A percentile compares a stretch with the other conserved stretches of the same genome.
These are phyloP conservation scores for Arctostaphylos glauca DNA, from an alignment of 148 eudicot genomes.

Conservation along the genomic window DNA sequence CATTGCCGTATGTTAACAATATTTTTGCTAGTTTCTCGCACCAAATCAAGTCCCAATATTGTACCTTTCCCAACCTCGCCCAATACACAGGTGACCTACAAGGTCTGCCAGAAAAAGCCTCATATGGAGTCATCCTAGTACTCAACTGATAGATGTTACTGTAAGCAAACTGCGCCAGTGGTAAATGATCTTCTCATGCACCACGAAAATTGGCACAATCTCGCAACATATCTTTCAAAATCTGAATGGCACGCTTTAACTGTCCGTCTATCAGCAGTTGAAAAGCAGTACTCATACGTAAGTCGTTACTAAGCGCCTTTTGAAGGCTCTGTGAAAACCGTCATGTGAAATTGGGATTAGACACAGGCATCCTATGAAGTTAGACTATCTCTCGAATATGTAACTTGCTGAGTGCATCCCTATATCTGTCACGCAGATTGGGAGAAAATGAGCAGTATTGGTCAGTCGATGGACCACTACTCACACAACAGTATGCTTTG, in stretches of 20 bases:
- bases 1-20: background rate
- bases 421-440: background rate
- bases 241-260: background rate
- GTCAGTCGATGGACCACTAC: background rate
- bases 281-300: background rate
- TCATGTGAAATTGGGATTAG: background rate
- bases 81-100: background rate
- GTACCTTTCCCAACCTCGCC: background rate
- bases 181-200: background rate
- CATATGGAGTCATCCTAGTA: background rate
- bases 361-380: background rate
- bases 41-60: background rate
- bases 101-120: background rate
- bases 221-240: background rate
- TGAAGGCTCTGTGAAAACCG: background rate
- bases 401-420: background rate
- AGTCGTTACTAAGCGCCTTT: background rate
- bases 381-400: background rate
- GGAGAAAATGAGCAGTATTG: background rate
- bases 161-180: background rate
- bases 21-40: background rate
- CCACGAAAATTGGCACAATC: background rate
- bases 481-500: background rate
- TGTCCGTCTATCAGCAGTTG: background rate
- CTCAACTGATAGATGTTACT: background rate